Evolutionary conservation across 805 yeast species (phyloP).

Genomic region (Sporopachydermia lactativora): DNA sequence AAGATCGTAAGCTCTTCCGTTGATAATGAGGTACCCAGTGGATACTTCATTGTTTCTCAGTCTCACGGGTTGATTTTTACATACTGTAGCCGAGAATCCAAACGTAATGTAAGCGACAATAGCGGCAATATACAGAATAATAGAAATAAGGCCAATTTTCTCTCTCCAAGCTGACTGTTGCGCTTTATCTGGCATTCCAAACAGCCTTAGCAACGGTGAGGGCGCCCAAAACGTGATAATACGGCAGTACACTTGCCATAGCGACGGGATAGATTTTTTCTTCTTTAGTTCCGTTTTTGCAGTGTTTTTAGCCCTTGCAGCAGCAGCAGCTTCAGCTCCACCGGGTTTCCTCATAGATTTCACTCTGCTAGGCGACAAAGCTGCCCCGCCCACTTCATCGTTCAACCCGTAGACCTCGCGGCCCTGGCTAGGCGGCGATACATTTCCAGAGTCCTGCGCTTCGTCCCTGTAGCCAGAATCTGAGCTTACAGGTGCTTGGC

Average conservation of each 20-base stretch:
- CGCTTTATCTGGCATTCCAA: conserved; percentile 66
- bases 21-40: conserved; percentile 51
- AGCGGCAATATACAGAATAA: conserved; percentile 62
- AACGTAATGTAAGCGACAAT: conserved; percentile 78
- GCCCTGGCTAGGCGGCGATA: conserved; percentile 17
- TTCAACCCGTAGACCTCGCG: conserved; percentile 44
- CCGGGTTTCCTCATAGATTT: not conserved
- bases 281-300: conserved; percentile 2
- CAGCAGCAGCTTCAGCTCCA: no score
- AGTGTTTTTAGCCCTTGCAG: not conserved
- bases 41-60: conserved; percentile 46
- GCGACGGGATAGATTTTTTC: conserved; percentile 15
- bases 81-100: conserved; percentile 79
- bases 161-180: conserved; percentile 97
- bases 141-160: conserved; percentile 70
- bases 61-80: conserved; percentile 34
- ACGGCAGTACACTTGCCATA: conserved; percentile 80
- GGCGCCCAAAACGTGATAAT: conserved; percentile 89
- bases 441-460: not conserved
- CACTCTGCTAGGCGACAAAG: conserved; percentile 2
- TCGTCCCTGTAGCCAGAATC: conserved; percentile 2
- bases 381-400: conserved; percentile 31
- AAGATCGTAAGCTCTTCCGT: conserved; percentile 70
- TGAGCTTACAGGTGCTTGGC: not conserved
- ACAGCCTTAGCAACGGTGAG: conserved; percentile 47